A percentile compares a stretch with the other conserved stretches of the same genome.
Conservation (phyloP, 2,329 filamentous ascomycete genomes). For the Talaromyces marneffei region DNA sequence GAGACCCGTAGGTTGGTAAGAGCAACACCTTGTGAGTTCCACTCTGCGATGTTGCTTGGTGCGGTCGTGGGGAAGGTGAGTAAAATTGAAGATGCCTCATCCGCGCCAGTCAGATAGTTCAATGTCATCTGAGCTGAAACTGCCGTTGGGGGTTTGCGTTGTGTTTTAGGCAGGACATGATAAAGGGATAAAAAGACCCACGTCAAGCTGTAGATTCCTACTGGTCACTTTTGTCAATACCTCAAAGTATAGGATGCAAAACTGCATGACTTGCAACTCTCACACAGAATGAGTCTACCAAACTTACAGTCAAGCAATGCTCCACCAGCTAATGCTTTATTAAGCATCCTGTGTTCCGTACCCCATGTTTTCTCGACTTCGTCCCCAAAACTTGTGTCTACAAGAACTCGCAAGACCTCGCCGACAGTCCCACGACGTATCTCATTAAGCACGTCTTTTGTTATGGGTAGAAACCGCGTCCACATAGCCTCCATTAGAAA, state of each 20-base stretch:
- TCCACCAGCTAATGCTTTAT: conserved; percentile 76
- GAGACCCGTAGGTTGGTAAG: conserved; percentile 59
- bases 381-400: conserved; percentile 58
- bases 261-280: background rate
- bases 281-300: too few species aligned
- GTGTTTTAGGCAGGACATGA: conserved; percentile 61
- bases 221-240: conserved; percentile 16
- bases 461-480: conserved; percentile 83
- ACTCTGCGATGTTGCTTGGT: conserved; percentile 36
- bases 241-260: background rate
- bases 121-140: conserved; percentile 66
- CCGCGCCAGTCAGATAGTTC: conserved; percentile 63
- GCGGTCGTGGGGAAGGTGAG: conserved; percentile 65
- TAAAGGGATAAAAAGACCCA: conserved; percentile 89
- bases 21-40: conserved; percentile 62
- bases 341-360: conserved; percentile 71
- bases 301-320: conserved; percentile 63
- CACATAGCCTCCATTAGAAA: conserved; percentile 85
- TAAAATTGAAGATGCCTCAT: conserved; percentile 71
- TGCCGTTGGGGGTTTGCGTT: conserved; percentile 59
- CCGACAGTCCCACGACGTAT: conserved; percentile 58
- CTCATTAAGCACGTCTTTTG: conserved; percentile 56
- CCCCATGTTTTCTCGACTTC: conserved; percentile 56
- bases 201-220: conserved; percentile 81
- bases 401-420: conserved; percentile 50